Percentiles rank a stretch among this genome's conserved stretches.
Evolutionary conservation across 306 rosid genomes (phyloP).

Genomic region (Sindora glabra): DNA sequence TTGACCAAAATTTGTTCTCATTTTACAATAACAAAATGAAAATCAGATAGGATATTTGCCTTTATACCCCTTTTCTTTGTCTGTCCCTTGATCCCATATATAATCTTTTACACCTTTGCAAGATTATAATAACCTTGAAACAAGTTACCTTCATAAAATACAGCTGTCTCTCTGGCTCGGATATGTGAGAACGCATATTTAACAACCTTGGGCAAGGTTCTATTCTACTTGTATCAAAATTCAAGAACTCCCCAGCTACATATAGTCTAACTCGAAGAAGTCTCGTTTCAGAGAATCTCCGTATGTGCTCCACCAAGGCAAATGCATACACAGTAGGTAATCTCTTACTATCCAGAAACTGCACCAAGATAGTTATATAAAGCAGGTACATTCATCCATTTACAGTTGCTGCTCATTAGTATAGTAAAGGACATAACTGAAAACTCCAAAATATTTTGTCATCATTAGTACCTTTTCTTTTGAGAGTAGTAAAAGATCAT

Average conservation of each 20-base stretch:
- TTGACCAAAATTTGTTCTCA: too few relatives aligned
- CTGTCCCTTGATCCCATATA: not conserved
- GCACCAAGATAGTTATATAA: slow-evolving; percentile 14
- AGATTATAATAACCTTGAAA: slow-evolving; percentile 3
- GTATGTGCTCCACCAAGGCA: slow-evolving; percentile 73
- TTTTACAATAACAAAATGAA: too few relatives aligned
- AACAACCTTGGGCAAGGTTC: slow-evolving; percentile 49
- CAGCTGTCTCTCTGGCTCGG: slow-evolving; percentile 45
- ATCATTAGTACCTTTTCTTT: slow-evolving; percentile 53
- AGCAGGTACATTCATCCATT: not conserved
- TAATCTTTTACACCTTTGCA: not conserved
- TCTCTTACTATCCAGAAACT: slow-evolving; percentile 42
- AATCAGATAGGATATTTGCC: too few relatives aligned
- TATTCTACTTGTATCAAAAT: slow-evolving; percentile 29
- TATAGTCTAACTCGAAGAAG: slow-evolving; percentile 63
- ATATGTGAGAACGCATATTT: slow-evolving; percentile 44
- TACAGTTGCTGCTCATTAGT: not conserved
- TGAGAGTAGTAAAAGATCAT: slow-evolving; percentile 77
- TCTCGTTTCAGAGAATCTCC: slow-evolving; percentile 25
- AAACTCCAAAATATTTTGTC: not conserved
- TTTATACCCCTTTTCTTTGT: too few relatives aligned
- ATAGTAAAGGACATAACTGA: not conserved
- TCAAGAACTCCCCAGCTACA: slow-evolving; percentile 59
- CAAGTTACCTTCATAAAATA: slow-evolving; percentile 62
- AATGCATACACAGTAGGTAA: slow-evolving; percentile 65